These are phyloP conservation scores for Triangularia setosa DNA, from an alignment of 2,329 filamentous ascomycete genomes.

Conservation along the genomic window DNA sequence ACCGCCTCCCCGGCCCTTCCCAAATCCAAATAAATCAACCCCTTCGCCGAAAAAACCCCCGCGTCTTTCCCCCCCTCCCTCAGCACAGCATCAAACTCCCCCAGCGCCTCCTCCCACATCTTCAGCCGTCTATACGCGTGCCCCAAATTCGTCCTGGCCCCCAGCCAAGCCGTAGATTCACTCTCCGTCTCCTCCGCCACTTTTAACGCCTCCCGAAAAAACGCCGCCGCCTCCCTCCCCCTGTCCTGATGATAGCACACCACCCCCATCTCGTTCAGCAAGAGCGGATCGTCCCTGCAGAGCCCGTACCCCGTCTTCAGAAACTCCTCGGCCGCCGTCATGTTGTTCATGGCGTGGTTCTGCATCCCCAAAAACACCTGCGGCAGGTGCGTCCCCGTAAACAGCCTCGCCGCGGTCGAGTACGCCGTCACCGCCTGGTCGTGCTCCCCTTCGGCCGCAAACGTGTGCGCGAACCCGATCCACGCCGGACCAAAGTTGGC, in stretches of 20 bases:
- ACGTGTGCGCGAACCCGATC: slow-evolving; percentile 98
- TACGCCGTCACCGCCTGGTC: slow-evolving; percentile 98
- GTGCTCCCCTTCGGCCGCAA: slow-evolving; percentile 94
- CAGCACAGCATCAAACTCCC: slow-evolving; percentile 82
- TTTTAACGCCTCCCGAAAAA: slow-evolving; percentile 73
- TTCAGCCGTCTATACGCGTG: slow-evolving; percentile 77
- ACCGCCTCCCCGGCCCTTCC: slow-evolving; percentile 73
- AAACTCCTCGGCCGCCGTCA: slow-evolving; percentile 90
- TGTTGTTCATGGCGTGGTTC: slow-evolving; percentile 92
- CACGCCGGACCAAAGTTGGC: slow-evolving; percentile 95
- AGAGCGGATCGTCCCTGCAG: slow-evolving; percentile 79
- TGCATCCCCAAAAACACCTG: slow-evolving; percentile 98
- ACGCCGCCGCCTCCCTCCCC: slow-evolving; percentile 67
- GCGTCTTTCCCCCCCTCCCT: slow-evolving; percentile 76
- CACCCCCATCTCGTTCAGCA: slow-evolving; percentile 93
- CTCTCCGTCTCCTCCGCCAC: slow-evolving; percentile 78
- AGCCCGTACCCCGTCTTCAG: slow-evolving; percentile 81
- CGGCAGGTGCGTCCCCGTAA: slow-evolving; percentile 94
- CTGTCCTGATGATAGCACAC: slow-evolving; percentile 92
- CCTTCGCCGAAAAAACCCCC: slow-evolving; percentile 76
- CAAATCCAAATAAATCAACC: slow-evolving; percentile 76
- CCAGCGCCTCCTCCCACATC: slow-evolving; percentile 66
- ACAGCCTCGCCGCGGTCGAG: slow-evolving; percentile 87
- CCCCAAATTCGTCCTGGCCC: slow-evolving; percentile 81
- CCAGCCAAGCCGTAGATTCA: slow-evolving; percentile 76